A percentile compares a stretch with the other conserved stretches of the same genome.
Conservation (phyloP, 805 yeast species). For the Blastobotrys terrestris region DNA sequence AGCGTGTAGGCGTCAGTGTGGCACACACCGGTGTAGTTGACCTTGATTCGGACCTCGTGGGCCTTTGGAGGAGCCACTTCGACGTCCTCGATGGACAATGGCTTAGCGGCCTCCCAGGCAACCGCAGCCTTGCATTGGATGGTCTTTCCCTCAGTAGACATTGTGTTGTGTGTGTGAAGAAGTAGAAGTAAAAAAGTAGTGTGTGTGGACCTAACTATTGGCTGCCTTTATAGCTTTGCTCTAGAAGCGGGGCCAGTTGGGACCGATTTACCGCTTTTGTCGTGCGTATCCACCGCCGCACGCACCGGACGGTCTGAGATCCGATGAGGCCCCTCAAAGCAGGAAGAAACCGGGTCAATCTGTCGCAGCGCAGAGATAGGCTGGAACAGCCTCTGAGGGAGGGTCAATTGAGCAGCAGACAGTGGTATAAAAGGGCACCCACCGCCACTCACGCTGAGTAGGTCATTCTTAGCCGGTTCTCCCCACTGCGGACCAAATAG, state of each 20-base stretch:
- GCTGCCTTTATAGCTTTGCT: neutral
- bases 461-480: no score
- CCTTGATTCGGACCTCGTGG: conserved; percentile 92
- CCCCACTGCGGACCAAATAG: neutral
- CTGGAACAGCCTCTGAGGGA: no score
- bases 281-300: no score
- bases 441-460: no score
- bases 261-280: neutral
- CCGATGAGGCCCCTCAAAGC: no score
- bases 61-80: conserved; percentile 93
- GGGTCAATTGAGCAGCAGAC: neutral
- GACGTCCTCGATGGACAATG: conserved; percentile 71
- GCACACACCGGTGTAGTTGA: conserved; percentile 88
- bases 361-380: no score
- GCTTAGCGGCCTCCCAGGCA: conserved; percentile 90
- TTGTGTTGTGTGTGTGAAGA: conserved; percentile 4
- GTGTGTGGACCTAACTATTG: neutral
- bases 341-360: no score
- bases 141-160: conserved; percentile 30
- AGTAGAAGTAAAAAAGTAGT: neutral
- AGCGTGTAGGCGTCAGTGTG: conserved; percentile 98
- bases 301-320: no score
- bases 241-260: neutral
- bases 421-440: no score
- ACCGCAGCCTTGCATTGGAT: conserved; percentile 93